Base-by-base conservation (phyloP, 495 filamentous ascomycete genomes). In the Cercophora newfieldiana region DNA sequence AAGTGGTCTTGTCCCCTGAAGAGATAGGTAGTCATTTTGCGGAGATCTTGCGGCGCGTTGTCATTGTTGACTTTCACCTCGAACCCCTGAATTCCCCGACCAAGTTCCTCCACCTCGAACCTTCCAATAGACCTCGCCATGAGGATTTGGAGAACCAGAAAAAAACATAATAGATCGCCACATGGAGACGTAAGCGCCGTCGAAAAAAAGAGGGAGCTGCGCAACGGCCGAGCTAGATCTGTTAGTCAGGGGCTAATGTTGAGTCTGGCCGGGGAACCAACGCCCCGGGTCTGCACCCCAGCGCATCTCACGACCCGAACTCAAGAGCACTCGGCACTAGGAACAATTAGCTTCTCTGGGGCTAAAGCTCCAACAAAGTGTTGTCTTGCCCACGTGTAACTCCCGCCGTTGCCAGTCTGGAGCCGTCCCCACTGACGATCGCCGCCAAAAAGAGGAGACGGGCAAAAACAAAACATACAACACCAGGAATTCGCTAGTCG, bases 401-500 rank as follows among this genome's bases (percentile, higher is more conserved):
- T 16, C 37, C 10, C 37, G 37, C 37, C 10, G 37, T 44, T 44
- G 37, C 4, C 2, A 14, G 12, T 14, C 37, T 44, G 37, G 10
- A 14, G n/a, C 12, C 37, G 37, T 14, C 10, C 37, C 2, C 37
- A 14, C 37, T 44, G 18, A 16, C 37, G 10, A 44, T 44, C 37
- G 10, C 37, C 37, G 12, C 37, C 37, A 44, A 44, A 44, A 44
- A 14, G 37, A 16, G 37, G 37, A 14, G 2, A 16, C 2, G 37
- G 37, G 2, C 37, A 44, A 44, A 44, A 44, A 44, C 2, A 63
- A 62, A 56, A 68, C 58, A 69, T 72, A 67, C 69, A 72, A 69
- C 69, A 65, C 69, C 69, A 56, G 64, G 67, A 49, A 72, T 69
- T 69, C 69, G 57, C 69, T 69, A 56, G 61, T 82, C 74, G 76